phyloP scores from a whole-genome alignment of 495 filamentous ascomycete genomes.

The Bathelium albidoporum region DNA sequence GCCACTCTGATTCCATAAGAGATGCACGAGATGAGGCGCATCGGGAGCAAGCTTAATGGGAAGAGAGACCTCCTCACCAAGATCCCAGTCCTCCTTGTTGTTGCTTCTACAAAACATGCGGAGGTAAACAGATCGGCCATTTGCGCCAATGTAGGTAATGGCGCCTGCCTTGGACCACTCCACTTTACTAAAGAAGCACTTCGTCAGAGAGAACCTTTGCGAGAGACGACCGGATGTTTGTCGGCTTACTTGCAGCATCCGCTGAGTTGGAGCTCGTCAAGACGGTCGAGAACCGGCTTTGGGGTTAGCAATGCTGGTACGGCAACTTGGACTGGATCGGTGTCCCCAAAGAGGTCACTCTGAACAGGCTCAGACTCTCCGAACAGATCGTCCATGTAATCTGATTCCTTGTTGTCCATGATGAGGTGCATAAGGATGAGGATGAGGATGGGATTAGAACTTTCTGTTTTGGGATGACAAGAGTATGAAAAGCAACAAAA shows the following conservation, averaged over 20 bases:
- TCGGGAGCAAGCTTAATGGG: slow-evolving; percentile 37
- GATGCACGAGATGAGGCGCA: slow-evolving; percentile 53
- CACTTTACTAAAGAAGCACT: slow-evolving; percentile 48
- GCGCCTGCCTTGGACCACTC: slow-evolving; percentile 85
- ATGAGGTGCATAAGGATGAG: slow-evolving; percentile 31
- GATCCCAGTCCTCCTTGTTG: slow-evolving; percentile 62
- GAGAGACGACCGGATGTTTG: not conserved
- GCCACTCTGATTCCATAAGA: slow-evolving; percentile 67
- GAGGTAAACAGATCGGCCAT: slow-evolving; percentile 57
- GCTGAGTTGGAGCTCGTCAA: slow-evolving; percentile 67
- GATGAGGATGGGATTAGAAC: too few species aligned
- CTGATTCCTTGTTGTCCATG: slow-evolving; percentile 62
- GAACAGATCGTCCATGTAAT: slow-evolving; percentile 58
- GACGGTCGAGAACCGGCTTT: slow-evolving; percentile 57
- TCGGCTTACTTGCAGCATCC: slow-evolving; percentile 75
- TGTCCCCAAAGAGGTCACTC: slow-evolving; percentile 67
- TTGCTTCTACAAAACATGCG: slow-evolving; percentile 60
- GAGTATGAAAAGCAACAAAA: not conserved
- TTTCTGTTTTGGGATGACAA: not conserved
- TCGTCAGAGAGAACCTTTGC: slow-evolving; percentile 10
- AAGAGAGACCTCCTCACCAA: slow-evolving; percentile 51
- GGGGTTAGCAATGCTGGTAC: slow-evolving; percentile 37
- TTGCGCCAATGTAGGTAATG: slow-evolving; percentile 70
- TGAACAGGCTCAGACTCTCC: slow-evolving; percentile 43
- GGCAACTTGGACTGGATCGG: slow-evolving; percentile 44